A percentile compares a stretch with the other conserved stretches of the same genome.
phyloP scores from a whole-genome alignment of 257 asterid species.

The Marsdenia floribunda region DNA sequence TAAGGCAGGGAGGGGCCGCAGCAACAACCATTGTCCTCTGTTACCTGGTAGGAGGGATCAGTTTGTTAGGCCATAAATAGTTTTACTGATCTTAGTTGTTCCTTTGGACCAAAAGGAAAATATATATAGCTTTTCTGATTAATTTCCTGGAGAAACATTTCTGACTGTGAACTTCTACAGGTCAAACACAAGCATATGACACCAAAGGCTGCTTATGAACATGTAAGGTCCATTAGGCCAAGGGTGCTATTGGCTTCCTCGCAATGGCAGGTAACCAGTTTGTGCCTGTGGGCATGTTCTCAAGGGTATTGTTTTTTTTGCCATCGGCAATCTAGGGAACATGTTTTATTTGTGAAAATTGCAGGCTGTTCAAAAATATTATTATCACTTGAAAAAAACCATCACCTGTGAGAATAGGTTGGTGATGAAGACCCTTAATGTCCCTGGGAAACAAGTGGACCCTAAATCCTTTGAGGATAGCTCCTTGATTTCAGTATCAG shows the following conservation, averaged over 20 bases:
- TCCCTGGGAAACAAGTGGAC: conserved; percentile 21
- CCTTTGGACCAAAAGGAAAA: no score
- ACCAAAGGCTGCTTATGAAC: conserved; percentile 56
- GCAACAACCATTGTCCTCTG: conserved; percentile 96
- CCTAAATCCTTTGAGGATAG: conserved; percentile 51
- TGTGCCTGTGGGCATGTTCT: not conserved
- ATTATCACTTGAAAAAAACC: conserved; percentile 36
- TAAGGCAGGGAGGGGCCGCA: conserved; percentile 97
- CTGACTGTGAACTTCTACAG: conserved; percentile 30
- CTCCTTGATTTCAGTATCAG: conserved; percentile 39
- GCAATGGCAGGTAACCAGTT: conserved; percentile 61
- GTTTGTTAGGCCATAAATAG: conserved; percentile 1
- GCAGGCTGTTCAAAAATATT: conserved; percentile 78
- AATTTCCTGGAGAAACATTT: conserved; percentile 3
- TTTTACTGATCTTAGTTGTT: not conserved
- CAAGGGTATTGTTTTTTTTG: not conserved
- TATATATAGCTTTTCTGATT: not conserved
- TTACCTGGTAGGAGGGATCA: conserved; percentile 54
- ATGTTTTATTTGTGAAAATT: conserved; percentile 12
- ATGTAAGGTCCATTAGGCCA: conserved; percentile 80
- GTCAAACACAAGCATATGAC: conserved; percentile 77
- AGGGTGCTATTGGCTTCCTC: conserved; percentile 78
- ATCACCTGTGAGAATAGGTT: conserved; percentile 8
- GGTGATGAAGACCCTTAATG: conserved; percentile 13
- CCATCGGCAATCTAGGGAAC: not conserved